Base-by-base conservation (phyloP, 305 asterid species). In the Petunia hybrid region DNA sequence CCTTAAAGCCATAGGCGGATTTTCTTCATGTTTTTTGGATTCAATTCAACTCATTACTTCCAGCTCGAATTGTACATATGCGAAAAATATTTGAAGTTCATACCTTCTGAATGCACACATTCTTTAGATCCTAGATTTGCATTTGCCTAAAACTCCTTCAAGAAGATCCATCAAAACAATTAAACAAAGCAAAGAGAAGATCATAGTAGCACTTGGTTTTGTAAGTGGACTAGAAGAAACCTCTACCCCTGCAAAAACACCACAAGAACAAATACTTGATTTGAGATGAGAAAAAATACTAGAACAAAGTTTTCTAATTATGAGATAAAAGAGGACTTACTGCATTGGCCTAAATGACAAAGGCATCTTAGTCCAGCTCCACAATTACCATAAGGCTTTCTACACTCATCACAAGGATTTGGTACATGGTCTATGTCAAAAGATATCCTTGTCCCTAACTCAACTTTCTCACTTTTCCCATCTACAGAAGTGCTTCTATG, bases 321-420 rank as follows among this genome's bases (percentile, higher is more conserved):
- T 69, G 80, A 64, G 22, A 36, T 8, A 8, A 57, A 22, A 48
- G 35, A 46, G 41, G 16, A 84, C 91, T 85, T 83, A 91, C 97
- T 90, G 85, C 97, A 90, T 46, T 81, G 67, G 9, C 57, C 76
- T 1, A 89, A 86, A 82, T 91, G 90, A 83, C 93, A 93, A 80
- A 87, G 69, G 66, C 97, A 93, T 90, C 91, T 88, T 78, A 93
- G 85, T 16, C 87, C 97, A 31, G 73, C 86, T 40, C 92, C 94
- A 81, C 93, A 93, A 60, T 89, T 80, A 3, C 92, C 94, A 80
- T 87, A 60, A 5, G 85, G 86, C 82, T 87, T 87, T 45, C 80
- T 81, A 77, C 97, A 92, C 84, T 89, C 84, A 79, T 87, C 84
- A 87, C 94, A 93, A 6, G 89, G 93, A 84, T 91, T 89, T 1